A percentile compares a stretch with the other conserved stretches of the same genome.
phyloP scores from a whole-genome alignment of 2,329 filamentous ascomycete species.

The Pseudofabraea citricarpa region DNA sequence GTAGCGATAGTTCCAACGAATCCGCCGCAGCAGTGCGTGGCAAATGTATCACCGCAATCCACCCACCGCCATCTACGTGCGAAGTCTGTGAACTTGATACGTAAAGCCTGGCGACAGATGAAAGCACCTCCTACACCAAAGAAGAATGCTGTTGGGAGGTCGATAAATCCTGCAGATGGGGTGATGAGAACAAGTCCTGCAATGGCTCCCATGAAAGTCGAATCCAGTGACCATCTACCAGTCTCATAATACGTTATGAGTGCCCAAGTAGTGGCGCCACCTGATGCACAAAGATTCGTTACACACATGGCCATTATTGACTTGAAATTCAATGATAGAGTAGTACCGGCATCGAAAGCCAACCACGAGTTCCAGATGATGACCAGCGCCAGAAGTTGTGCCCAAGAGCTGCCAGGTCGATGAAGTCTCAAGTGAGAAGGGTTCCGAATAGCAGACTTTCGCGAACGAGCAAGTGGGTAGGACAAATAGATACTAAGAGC shows the following conservation, averaged over 20 bases:
- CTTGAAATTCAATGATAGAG: conserved; percentile 75
- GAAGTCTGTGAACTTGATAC: conserved; percentile 46
- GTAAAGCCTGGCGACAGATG: conserved; percentile 39
- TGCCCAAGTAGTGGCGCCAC: conserved; percentile 24
- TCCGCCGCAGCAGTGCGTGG: conserved; percentile 48
- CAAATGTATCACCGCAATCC: conserved; percentile 50
- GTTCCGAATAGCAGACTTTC: conserved; percentile 39
- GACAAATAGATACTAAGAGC: conserved; percentile 72
- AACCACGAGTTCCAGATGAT: conserved; percentile 95
- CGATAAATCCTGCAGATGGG: conserved; percentile 79
- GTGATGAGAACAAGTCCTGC: conserved; percentile 87
- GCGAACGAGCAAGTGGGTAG: conserved; percentile 59
- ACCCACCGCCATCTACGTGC: conserved; percentile 45
- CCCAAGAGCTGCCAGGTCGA: conserved; percentile 68
- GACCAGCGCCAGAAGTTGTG: conserved; percentile 68
- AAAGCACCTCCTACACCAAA: conserved; percentile 60
- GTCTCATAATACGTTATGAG: conserved; percentile 67
- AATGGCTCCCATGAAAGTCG: conserved; percentile 88
- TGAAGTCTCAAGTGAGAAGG: conserved; percentile 49
- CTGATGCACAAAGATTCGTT: conserved; percentile 78
- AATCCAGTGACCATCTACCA: conserved; percentile 85
- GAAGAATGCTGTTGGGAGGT: conserved; percentile 55
- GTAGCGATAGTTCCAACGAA: conserved; percentile 45
- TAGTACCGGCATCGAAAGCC: conserved; percentile 88
- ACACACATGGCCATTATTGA: conserved; percentile 86